Percentiles rank a stretch among this genome's conserved stretches.
phyloP scores from a whole-genome alignment of 106 monocot species.

The Dendrobium nobile region DNA sequence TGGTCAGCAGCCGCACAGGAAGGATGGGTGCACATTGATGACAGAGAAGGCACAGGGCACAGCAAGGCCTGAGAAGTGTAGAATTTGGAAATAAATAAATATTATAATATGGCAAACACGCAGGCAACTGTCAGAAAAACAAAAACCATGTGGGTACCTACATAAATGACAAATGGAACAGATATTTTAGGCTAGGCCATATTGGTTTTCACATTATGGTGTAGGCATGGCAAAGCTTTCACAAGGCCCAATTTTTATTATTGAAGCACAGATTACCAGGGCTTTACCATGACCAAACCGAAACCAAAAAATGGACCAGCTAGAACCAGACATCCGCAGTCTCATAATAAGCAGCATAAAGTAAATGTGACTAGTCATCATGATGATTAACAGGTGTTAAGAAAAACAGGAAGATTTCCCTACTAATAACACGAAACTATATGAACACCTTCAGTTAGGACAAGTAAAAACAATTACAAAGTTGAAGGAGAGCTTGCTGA shows the following conservation, averaged over 20 bases:
- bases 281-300: not conserved
- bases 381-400: not conserved
- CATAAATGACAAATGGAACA: conserved; percentile 1
- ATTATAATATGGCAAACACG: not conserved
- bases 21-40: not conserved
- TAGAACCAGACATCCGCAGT: not conserved
- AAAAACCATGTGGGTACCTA: not conserved
- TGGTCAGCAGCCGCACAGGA: not conserved
- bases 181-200: not conserved
- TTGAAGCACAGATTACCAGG: not conserved
- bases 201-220: not conserved
- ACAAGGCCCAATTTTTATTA: not conserved
- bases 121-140: not conserved
- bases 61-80: conserved; percentile 3
- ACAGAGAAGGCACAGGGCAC: not conserved
- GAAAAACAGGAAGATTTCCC: no score
- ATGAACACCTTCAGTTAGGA: not conserved
- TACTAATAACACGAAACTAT: not conserved
- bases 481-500: not conserved
- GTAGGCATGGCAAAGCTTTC: not conserved
- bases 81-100: not conserved
- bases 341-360: not conserved
- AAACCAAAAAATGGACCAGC: not conserved
- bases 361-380: not conserved
- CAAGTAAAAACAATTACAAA: not conserved